phyloP scores from a whole-genome alignment of 2,329 filamentous ascomycete species.

The Ascochyta pisi region DNA sequence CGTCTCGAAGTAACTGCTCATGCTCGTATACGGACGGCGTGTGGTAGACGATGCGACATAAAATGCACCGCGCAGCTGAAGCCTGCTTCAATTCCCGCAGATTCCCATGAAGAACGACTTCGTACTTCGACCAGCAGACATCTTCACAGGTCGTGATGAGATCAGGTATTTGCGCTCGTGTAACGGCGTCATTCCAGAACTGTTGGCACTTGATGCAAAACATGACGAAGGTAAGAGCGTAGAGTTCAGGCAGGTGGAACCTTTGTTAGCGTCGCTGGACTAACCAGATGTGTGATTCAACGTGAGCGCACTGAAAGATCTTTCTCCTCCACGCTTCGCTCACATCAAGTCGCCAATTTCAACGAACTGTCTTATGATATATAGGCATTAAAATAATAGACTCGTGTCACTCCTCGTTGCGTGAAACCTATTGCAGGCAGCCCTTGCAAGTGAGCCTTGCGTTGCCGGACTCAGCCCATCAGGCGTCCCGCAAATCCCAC shows the following conservation, averaged over 20 bases:
- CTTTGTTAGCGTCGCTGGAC: too few species aligned
- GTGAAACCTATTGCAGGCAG: too few species aligned
- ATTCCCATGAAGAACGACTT: too few species aligned
- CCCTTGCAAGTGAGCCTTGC: slow-evolving; percentile 7
- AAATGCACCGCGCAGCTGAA: slow-evolving; percentile 20
- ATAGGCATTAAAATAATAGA: too few species aligned
- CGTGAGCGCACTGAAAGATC: too few species aligned
- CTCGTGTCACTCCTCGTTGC: too few species aligned
- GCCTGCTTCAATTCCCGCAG: slow-evolving; percentile 23
- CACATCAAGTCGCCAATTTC: too few species aligned
- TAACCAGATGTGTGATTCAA: too few species aligned
- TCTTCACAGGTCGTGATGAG: background rate
- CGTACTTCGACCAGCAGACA: background rate
- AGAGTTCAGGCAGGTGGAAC: background rate
- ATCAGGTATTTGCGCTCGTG: background rate
- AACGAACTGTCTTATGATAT: too few species aligned
- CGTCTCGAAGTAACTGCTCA: slow-evolving; percentile 11
- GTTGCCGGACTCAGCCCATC: slow-evolving; percentile 11
- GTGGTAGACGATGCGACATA: slow-evolving; percentile 27
- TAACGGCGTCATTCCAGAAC: background rate
- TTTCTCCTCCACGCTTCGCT: too few species aligned
- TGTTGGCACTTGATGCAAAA: slow-evolving; percentile 1
- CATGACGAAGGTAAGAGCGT: background rate
- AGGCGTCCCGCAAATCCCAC: slow-evolving; percentile 19
- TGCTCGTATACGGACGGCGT: slow-evolving; percentile 21